phyloP scores from a whole-genome alignment of 2,329 filamentous ascomycete species.

The Mycogone perniciosa region DNA sequence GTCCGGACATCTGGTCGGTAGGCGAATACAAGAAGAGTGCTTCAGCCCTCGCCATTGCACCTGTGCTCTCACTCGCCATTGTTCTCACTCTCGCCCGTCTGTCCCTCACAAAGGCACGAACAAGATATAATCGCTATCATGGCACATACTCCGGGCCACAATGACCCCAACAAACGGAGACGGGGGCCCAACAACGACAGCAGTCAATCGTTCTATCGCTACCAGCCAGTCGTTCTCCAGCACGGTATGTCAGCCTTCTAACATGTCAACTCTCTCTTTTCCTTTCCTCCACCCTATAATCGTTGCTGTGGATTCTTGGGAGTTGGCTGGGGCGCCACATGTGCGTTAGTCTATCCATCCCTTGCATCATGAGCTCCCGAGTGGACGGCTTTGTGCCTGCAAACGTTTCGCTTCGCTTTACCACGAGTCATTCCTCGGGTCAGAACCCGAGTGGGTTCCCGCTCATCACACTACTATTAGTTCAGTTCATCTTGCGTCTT shows the following conservation, averaged over 20 bases:
- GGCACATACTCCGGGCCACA: constrained; percentile 35
- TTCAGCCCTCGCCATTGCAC: too few relatives aligned
- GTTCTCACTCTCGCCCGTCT: neutral
- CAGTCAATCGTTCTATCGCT: constrained; percentile 32
- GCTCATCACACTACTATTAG: neutral
- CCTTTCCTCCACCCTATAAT: neutral
- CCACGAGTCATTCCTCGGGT: neutral
- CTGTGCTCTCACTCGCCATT: too few relatives aligned
- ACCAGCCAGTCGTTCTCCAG: constrained; percentile 38
- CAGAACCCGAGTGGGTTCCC: neutral
- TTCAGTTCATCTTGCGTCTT: too few relatives aligned
- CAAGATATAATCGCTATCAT: constrained; percentile 24
- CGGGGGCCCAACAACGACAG: constrained; percentile 40
- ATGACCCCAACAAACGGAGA: constrained; percentile 42
- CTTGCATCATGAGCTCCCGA: neutral
- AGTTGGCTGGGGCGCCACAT: too few relatives aligned
- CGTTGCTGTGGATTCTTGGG: neutral
- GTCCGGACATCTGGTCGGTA: too few relatives aligned
- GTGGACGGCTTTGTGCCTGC: too few relatives aligned
- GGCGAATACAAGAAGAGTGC: too few relatives aligned
- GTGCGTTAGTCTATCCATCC: too few relatives aligned
- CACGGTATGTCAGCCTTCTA: constrained; percentile 35
- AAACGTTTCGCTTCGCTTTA: neutral
- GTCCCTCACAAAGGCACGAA: neutral
- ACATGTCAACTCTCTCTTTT: neutral